These are phyloP conservation scores for Trichoderma sp. DNA, from an alignment of 2,329 filamentous ascomycete species.

Conservation along the genomic window DNA sequence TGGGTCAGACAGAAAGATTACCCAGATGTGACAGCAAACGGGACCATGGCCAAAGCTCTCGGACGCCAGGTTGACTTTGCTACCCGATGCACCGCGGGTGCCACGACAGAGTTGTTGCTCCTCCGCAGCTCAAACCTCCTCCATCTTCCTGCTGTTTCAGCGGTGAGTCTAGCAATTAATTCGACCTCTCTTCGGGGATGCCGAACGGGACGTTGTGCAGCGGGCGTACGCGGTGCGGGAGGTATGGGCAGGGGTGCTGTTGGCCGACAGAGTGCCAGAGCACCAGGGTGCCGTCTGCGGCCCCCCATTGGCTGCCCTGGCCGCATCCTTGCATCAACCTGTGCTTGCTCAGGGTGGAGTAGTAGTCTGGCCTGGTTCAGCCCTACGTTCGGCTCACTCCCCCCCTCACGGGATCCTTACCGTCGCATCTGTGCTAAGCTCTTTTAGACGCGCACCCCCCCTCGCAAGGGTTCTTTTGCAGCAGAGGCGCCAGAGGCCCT, in stretches of 20 bases:
- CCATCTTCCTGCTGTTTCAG: conserved; percentile 23
- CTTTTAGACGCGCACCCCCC: conserved; percentile 16
- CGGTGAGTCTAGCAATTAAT: conserved; percentile 29
- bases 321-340: conserved; percentile 20
- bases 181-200: conserved; percentile 26
- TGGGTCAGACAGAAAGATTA: conserved; percentile 17
- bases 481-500: neutral
- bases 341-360: conserved; percentile 19
- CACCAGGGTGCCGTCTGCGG: neutral
- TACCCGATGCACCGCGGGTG: conserved; percentile 20
- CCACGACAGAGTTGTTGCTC: conserved; percentile 23
- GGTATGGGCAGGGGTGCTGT: conserved; percentile 21
- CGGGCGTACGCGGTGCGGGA: conserved; percentile 27
- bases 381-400: conserved; percentile 23
- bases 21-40: conserved; percentile 19
- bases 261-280: conserved; percentile 15
- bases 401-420: conserved; percentile 8
- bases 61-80: conserved; percentile 9
- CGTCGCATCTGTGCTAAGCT: conserved; percentile 19
- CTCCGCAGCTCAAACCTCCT: conserved; percentile 7
- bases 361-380: conserved; percentile 21
- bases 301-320: conserved; percentile 28
- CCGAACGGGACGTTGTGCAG: conserved; percentile 29
- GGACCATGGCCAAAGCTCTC: conserved; percentile 18
- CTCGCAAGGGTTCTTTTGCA: conserved; percentile 21